phyloP scores from a whole-genome alignment of 805 yeast genomes.

The Lipomyces yamanashiensis region DNA sequence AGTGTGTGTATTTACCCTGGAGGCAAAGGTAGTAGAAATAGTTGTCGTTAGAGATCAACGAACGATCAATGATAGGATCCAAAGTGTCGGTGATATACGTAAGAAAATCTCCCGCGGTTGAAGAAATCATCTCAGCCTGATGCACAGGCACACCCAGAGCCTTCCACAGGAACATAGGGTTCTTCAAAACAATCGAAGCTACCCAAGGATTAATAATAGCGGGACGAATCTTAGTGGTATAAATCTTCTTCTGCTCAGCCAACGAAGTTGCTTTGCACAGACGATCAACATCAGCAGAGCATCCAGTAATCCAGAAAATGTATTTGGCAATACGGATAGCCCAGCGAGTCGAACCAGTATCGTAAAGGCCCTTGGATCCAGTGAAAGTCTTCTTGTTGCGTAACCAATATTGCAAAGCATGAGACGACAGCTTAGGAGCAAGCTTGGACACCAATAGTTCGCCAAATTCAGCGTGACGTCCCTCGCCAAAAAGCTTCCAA shows the following conservation, averaged over 20 bases:
- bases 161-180: slow-evolving; percentile 84
- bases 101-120: slow-evolving; percentile 55
- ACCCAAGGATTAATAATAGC: slow-evolving; percentile 72
- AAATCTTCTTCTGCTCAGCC: slow-evolving; percentile 65
- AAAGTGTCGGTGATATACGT: slow-evolving; percentile 76
- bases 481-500: slow-evolving; percentile 80
- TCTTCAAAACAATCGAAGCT: slow-evolving; percentile 71
- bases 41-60: slow-evolving; percentile 70
- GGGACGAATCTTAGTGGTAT: slow-evolving; percentile 68
- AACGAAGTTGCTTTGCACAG: slow-evolving; percentile 63
- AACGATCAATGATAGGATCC: slow-evolving; percentile 71
- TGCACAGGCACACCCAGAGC: slow-evolving; percentile 88
- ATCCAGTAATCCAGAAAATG: slow-evolving; percentile 62
- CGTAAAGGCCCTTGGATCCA: slow-evolving; percentile 67
- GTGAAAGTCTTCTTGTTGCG: slow-evolving; percentile 65
- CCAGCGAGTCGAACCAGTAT: slow-evolving; percentile 87
- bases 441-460: slow-evolving; percentile 60
- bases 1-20: slow-evolving; percentile 60
- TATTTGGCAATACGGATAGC: slow-evolving; percentile 71
- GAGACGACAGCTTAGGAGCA: slow-evolving; percentile 74
- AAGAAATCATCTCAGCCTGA: slow-evolving; percentile 73
- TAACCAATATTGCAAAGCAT: slow-evolving; percentile 82
- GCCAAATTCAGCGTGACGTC: slow-evolving; percentile 59
- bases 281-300: slow-evolving; percentile 55
- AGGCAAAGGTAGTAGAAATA: slow-evolving; percentile 76